Evolutionary conservation across 345 rosid genomes (phyloP), one percentile per base, ranked within the genome.

Genomic region (Pistacia atlantica): DNA sequence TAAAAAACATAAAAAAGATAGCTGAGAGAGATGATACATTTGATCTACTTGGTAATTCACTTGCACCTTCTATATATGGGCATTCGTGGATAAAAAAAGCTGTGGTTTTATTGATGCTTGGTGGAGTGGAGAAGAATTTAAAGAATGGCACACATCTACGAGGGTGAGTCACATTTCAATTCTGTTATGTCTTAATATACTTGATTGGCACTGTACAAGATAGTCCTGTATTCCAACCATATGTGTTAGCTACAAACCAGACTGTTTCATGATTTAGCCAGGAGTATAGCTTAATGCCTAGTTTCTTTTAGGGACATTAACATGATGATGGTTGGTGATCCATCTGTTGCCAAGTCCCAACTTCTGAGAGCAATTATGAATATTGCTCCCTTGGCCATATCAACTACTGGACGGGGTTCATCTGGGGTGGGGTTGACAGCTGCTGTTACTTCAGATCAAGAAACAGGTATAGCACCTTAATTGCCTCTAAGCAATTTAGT

Each of bases 241-340:
- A n/a, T 69, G 22, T 0, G 3, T 54, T 65, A 51, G 8, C 48
- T 78, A 51, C 37, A 65, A 38, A 17, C 13, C 17, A 9, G 59
- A 10, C 11, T 22, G 13, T 18, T 16, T 52, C 37, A 57, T 55
- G 56, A 69, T 79, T 55, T 7, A 25, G 16, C 35, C 48, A 20
- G 31, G 42, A 59, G 3, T 37, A 12, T 71, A 57, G 33, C 48
- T 65, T 17, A 46, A 48, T 55, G 51, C 38, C 71, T 62, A 20
- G 22, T 67, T 78, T 63, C 63, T 87, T 76, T 69, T 63, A 96
- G 99, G 85, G 99, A 96, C 77, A 90, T 96, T 77, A 96, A 96
- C 83, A 93, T 96, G 99, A 93, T 96, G 99, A 96, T 96, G 99
- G 98, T 96, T 75, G 99, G 99, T 79, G 99, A 96, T 84, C 99